Base-by-base conservation (phyloP, 1,284 basidiomycete species). In the Boletus smithii region DNA sequence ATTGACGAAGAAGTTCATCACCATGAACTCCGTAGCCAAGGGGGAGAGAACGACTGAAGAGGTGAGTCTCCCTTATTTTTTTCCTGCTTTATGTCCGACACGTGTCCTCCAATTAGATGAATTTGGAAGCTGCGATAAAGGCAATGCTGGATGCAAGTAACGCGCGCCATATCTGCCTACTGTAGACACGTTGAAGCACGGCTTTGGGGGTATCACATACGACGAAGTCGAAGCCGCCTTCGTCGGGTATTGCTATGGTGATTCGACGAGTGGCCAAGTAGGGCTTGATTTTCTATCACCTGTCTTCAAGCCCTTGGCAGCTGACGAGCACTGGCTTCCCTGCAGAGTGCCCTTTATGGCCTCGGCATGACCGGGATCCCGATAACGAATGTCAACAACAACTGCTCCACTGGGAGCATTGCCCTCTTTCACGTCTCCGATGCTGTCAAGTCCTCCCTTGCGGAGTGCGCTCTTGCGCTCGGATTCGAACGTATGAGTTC, bases 401-500 rank as follows among this genome's bases (percentile, higher is more conserved):
- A 89, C 62, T 89, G 88, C 57, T 84, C 85, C 2, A 89, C 87
- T 0, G 87, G 87, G 3, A 85, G 82, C 42, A 79, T 85, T 0
- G 88, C 88, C 4, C 72, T 91, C 14, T 85, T 78, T 61, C 76
- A 85, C 33, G 85, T 83, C 3, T 83, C 83, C 57, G 80, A 77
- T 31, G 73, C 77, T 18, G 78, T 91, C 37, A 85, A 83, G 58
- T 78, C 76, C 20, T 86, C 85, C 9, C 75, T 84, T 50, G 82
- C 74, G 4, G 85, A 91, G 47, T 92, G 90, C 62, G 76, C 83
- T 1, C 73, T 94, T 22, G 91, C 91, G 2, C 80, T 94, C 7
- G 91, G 91, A 8, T 94, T 94, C 56, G 91, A 94, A 63, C 83
- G 87, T 41, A 91, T 91, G 88, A 74, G 78, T n/a, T 80, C 85